Base-by-base conservation (phyloP, 768 basidiomycete genomes). In the Termitomyces sp. region DNA sequence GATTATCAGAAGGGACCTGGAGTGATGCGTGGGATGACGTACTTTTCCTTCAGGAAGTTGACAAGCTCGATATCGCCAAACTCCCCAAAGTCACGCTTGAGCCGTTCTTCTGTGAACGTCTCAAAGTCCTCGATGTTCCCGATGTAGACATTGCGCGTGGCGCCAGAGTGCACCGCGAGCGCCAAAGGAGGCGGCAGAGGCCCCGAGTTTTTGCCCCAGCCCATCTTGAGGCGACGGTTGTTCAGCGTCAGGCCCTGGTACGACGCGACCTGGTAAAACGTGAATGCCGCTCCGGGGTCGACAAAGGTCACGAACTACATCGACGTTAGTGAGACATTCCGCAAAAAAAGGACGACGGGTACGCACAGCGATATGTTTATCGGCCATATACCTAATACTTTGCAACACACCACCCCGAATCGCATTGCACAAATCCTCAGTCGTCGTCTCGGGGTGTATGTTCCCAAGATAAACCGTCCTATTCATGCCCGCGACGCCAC, bases 41-140 rank as follows among this genome's bases (percentile, higher is more conserved):
- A 90, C 89, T 97, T 95, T 73, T 96, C 94, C 75, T 89, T 92
- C 64, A 96, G 77, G 76, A 93, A 96, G 72, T 96, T 97, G 72
- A 97, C 89, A 55, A 97, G 84, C 76, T 98, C 96, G 63, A 98
- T 95, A 59, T 98, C 96, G 22, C 96, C 96, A 72, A 83, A 98
- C 76, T 95, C 95, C 50, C 88, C 89, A 76, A 98, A 98, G 76
- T 99, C 97, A 50, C 87, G 78, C 73, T 91, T 90, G 47, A 99
- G 81, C 69, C 87, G 87, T 59, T 96, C 96, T 55, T 96, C 93
- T 30, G 78, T 88, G 78, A 93, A 97, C 12, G 83, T 78, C 62
- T 97, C 96, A 68, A 95, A 97, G 77, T 99, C 96, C 67, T 95
- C 93, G 44, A 99, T 87, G 66, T 90, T 92, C 7, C 95, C 95